Evolutionary conservation across 306 rosid genomes (phyloP).

Genomic region (Lithocarpus polystachyus): DNA sequence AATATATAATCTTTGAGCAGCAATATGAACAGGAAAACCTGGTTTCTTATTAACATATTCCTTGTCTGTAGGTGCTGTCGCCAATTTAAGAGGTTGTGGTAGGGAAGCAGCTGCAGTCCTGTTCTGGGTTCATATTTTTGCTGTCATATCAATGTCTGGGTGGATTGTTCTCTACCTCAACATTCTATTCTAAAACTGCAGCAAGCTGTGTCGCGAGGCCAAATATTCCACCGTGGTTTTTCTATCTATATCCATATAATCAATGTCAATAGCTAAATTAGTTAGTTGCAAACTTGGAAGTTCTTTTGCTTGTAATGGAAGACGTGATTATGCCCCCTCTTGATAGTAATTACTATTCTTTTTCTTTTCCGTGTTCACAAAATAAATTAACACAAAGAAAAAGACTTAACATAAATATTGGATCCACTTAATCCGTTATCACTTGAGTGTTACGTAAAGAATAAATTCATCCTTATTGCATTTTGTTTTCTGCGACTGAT

Average conservation of each 20-base stretch:
- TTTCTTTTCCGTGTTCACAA: neutral
- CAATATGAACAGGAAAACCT: neutral
- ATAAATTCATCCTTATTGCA: neutral
- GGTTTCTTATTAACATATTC: constrained; percentile 1
- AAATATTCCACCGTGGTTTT: neutral
- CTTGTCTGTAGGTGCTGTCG: constrained; percentile 77
- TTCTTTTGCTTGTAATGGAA: neutral
- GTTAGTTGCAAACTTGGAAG: neutral
- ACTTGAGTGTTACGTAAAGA: neutral
- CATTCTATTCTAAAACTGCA: constrained; percentile 60
- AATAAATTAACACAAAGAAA: neutral
- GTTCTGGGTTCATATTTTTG: constrained; percentile 97
- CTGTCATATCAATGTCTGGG: constrained; percentile 85
- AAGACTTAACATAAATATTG: neutral
- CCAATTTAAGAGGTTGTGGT: constrained; percentile 96
- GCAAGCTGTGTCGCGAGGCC: neutral
- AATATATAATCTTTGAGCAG: neutral
- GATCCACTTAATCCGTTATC: neutral
- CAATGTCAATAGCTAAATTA: constrained; percentile 19
- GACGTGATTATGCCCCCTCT: neutral
- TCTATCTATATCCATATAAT: constrained; percentile 12
- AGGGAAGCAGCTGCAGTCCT: constrained; percentile 87
- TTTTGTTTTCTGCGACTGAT: neutral
- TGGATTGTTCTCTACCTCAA: constrained; percentile 75
- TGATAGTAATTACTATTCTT: neutral